Base-by-base conservation (phyloP, 495 filamentous ascomycete genomes). In the Talaromyces borbonicus region DNA sequence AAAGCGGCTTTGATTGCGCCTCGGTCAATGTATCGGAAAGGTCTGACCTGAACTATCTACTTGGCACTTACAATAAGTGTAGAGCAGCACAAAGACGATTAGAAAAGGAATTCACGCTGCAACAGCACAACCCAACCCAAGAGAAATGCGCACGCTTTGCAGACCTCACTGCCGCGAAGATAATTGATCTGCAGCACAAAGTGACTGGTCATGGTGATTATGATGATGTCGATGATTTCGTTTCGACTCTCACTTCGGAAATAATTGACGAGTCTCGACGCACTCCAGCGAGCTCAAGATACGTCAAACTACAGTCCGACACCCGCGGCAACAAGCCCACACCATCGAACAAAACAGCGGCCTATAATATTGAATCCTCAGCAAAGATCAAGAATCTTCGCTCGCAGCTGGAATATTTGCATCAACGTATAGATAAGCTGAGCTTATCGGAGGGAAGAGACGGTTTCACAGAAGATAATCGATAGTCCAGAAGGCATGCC, bases 71-170 rank as follows among this genome's bases (percentile, higher is more conserved):
- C 36, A 19, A 45, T 4, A 60, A 61, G 33, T 69, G 66, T 66
- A 32, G 39, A 14, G 39, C 45, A 3, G 61, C 59, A n/a, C 60
- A 55, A 15, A 41, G 51, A 11, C 36, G 27, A 43, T 48, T 19
- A 32, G 54, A 7, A 38, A 14, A 22, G 3, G 41, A 56, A 14
- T 41, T 26, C 38, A 15, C 23, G 11, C 19, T 8, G 20, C 50
- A 52, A 12, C 37, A 51, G 14, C 24, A 59, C 23, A 51, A 49
- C 8, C 57, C 50, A 16, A 38, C 54, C 8, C 65, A 53, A 53
- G 63, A 70, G 33, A 70, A 63, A 50, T 70, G 55, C 43, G 56
- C 57, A 20, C 47, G 52, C 18, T 71, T 68, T 49, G 60, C 52
- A 26, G 53, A 54, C 40, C 47, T 51, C 1, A 51, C 61, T 32